Base-by-base conservation (phyloP, 1,284 basidiomycete genomes). In the Rugosomyces carneus region DNA sequence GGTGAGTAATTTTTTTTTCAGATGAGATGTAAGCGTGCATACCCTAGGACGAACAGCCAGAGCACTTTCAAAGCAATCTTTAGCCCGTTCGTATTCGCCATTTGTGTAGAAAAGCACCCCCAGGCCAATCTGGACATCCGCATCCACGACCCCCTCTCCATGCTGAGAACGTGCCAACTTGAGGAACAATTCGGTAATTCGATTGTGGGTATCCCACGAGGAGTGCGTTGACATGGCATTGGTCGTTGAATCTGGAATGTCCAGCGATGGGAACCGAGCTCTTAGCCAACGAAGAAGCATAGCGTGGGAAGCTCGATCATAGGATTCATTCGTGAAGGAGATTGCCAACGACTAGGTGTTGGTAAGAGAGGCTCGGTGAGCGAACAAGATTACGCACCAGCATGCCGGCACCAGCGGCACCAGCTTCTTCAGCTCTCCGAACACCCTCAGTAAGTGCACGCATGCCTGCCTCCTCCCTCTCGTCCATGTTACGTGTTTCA, bases 401-500 rank as follows among this genome's bases (percentile, higher is more conserved):
- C 80, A 94, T 84, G 52, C 92, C 89, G 41, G 78, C 80, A 6
- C 87, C 88, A 5, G 76, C 66, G n/a, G 75, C 76, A 36, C 78
- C 78, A 13, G 72, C 74, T 43, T 74, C 72, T 61, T 84, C 80
- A 2, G 80, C 83, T 48, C 66, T 71, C 57, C 67, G 75, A n/a
- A 81, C 81, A 45, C 80, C 86, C 60, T 87, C 78, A 32, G 70
- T 68, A 34, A 89, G 73, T 3, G 85, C 91, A 49, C 81, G 78
- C 75, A 93, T 81, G 27, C 84, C 81, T 44, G 81, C 72, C 50
- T 89, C 78, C 66, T 95, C 83, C 47, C 86, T 76, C 75, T 99
- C 96, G 60, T 99, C 94, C 87, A 98, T 97, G 39, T 91, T 94
- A 55, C 94, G 81, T 0, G 89, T 89, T 65, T 96, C 90, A 7